These are phyloP conservation scores for Aaosphaeria pasadenensis DNA, from an alignment of 2,329 filamentous ascomycete species.

Conservation along the genomic window DNA sequence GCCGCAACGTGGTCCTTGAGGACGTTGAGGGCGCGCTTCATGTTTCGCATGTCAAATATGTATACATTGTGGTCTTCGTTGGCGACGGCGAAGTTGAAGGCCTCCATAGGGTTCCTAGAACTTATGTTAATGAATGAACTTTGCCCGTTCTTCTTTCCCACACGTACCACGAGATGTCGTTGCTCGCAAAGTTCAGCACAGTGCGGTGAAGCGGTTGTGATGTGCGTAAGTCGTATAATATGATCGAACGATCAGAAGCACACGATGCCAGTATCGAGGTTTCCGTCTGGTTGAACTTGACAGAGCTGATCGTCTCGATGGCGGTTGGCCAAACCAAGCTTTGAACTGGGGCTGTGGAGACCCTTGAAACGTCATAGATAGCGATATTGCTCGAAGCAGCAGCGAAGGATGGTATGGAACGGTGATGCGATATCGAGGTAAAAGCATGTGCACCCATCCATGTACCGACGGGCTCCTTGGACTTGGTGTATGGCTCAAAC, in stretches of 20 bases:
- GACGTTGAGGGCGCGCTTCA: conserved; percentile 83
- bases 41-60: conserved; percentile 91
- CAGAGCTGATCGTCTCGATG: conserved; percentile 78
- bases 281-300: conserved; percentile 91
- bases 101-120: conserved; percentile 78
- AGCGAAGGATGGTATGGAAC: conserved; percentile 75
- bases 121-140: too few species aligned
- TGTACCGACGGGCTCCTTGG: conserved; percentile 70
- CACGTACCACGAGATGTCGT: conserved; percentile 73
- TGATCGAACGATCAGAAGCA: conserved; percentile 79
- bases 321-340: conserved; percentile 83
- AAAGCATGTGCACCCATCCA: conserved; percentile 84
- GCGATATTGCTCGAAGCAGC: conserved; percentile 74
- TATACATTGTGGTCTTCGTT: conserved; percentile 94
- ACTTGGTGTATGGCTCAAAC: conserved; percentile 81
- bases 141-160: too few species aligned
- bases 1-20: conserved; percentile 87
- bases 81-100: conserved; percentile 89
- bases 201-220: conserved; percentile 78
- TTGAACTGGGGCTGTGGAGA: conserved; percentile 74
- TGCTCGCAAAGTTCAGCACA: conserved; percentile 83
- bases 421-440: conserved; percentile 79
- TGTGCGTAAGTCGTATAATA: conserved; percentile 90
- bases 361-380: conserved; percentile 82
- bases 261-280: conserved; percentile 85